These are phyloP conservation scores for Rostrohypoxylon terebratum DNA, from an alignment of 495 filamentous ascomycete genomes.

Conservation along the genomic window DNA sequence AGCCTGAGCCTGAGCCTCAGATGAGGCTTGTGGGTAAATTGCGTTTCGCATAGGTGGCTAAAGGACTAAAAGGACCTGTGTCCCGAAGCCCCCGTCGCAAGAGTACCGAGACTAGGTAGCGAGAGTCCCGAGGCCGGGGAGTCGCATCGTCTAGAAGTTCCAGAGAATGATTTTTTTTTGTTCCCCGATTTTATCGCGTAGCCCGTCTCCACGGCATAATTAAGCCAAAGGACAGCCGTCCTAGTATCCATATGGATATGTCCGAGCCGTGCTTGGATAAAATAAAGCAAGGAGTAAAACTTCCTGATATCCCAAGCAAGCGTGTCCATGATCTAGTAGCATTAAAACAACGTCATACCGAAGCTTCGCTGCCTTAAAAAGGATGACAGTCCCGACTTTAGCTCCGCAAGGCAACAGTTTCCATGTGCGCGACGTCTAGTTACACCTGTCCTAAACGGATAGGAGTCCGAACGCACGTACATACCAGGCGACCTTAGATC, in stretches of 20 bases:
- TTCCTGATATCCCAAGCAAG: constrained; percentile 18
- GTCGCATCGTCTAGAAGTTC: constrained; percentile 8
- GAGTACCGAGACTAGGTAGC: constrained; percentile 16
- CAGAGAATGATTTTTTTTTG: constrained; percentile 2
- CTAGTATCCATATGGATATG: neutral
- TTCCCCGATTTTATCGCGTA: constrained; percentile 23
- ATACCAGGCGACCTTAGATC: constrained; percentile 9
- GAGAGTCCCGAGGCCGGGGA: constrained; percentile 18
- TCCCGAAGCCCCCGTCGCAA: constrained; percentile 18
- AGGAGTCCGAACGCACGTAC: constrained; percentile 35
- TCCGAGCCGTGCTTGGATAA: constrained; percentile 4
- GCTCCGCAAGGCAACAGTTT: constrained; percentile 30
- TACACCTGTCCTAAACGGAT: constrained; percentile 32
- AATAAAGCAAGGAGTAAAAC: constrained; percentile 22
- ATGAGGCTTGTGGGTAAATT: constrained; percentile 26
- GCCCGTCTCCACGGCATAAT: constrained; percentile 14
- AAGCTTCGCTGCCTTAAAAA: constrained; percentile 30
- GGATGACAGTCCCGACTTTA: constrained; percentile 23
- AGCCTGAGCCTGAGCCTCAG: constrained; percentile 38
- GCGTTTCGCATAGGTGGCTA: constrained; percentile 35
- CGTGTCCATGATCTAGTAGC: constrained; percentile 16
- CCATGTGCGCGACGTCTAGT: constrained; percentile 20
- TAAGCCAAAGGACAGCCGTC: neutral
- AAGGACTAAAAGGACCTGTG: neutral
- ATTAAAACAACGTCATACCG: constrained; percentile 38